Evolutionary conservation across 495 filamentous ascomycete species (phyloP), one percentile per base, ranked within the genome.

Genomic region (Bacidia gigantensis): DNA sequence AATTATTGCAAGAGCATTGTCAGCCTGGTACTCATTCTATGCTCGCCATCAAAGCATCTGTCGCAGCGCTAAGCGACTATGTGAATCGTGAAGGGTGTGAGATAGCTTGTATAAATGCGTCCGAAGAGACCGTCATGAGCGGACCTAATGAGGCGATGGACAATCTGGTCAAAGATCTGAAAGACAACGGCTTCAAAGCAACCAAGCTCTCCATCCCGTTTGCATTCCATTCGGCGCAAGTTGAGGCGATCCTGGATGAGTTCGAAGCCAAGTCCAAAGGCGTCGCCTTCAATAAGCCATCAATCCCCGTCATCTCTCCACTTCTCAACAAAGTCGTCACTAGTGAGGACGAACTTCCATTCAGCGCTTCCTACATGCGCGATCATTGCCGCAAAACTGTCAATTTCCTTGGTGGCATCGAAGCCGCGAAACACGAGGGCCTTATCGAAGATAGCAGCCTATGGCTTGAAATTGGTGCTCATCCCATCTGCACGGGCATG

Each of bases 191-290:
- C 10, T 22, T 60, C 14, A 60, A 61, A 46, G 55, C 40, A 5
- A 56, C 51, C 17, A 35, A 51, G 26, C 50, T 64, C 2, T 26
- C 60, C 14, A 48, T 61, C 11, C 80, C 79, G 20, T 86, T 76
- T 53, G 84, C 82, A 3, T 88, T 84, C 69, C 84, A 88, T 62
- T 83, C 84, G 0, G 66, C 72, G 1, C 84, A 87, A 56, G 72
- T 86, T 14, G 80, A 87, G 32, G 69, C 78, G n/a, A 80, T 87
- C n/a, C 59, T 84, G 9, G 73, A 77, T 5, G 70, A 75, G 0
- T 82, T 86, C 35, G 75, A 82, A 58, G 62, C 60, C 17, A 61
- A 78, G 25, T 76, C 79, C 3, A 58, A 59, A n/a, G 65, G 68
- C 14, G 71, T 86, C 23, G 64, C 29, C 20, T 89, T 85, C 64